Evolutionary conservation across 768 basidiomycete species (phyloP).

Genomic region (Tylopilus vinaceipallidus): DNA sequence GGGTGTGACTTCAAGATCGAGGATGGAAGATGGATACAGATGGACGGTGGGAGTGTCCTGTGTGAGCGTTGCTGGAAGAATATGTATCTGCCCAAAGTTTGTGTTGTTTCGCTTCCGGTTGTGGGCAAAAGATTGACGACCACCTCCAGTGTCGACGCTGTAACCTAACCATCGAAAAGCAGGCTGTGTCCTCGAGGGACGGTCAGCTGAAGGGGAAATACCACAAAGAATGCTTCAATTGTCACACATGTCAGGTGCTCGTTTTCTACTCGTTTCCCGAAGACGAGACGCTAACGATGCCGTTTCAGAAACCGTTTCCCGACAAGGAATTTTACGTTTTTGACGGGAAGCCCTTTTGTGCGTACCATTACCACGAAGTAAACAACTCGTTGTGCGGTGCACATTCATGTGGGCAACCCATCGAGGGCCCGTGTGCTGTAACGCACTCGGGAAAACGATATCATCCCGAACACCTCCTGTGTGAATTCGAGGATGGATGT

Average conservation of each 20-base stretch:
- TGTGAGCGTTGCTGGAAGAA: constrained; percentile 95
- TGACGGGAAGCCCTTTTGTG: constrained; percentile 87
- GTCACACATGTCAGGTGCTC: constrained; percentile 71
- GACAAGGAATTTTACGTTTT: constrained; percentile 91
- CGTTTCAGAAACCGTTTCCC: constrained; percentile 76
- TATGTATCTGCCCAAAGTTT: constrained; percentile 90
- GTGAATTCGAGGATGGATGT: constrained; percentile 64
- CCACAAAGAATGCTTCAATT: constrained; percentile 89
- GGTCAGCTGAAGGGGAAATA: constrained; percentile 97
- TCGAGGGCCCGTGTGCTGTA: constrained; percentile 91
- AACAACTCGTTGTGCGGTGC: constrained; percentile 88
- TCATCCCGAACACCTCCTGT: constrained; percentile 86
- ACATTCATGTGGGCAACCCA: constrained; percentile 75
- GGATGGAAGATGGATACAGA: constrained; percentile 79
- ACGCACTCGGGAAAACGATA: constrained; percentile 78
- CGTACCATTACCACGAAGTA: constrained; percentile 89
- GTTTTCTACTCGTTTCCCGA: constrained; percentile 17
- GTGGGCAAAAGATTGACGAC: constrained; percentile 1
- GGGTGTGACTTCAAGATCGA: constrained; percentile 70
- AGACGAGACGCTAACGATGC: constrained; percentile 1
- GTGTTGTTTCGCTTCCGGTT: constrained; percentile 18
- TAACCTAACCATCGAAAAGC: constrained; percentile 81
- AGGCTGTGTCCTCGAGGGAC: constrained; percentile 87
- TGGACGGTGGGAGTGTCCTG: constrained; percentile 71
- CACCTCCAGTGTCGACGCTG: constrained; percentile 77